Conservation (phyloP, 2,329 filamentous ascomycete genomes). For the Gnomoniopsis smithogilvyi region DNA sequence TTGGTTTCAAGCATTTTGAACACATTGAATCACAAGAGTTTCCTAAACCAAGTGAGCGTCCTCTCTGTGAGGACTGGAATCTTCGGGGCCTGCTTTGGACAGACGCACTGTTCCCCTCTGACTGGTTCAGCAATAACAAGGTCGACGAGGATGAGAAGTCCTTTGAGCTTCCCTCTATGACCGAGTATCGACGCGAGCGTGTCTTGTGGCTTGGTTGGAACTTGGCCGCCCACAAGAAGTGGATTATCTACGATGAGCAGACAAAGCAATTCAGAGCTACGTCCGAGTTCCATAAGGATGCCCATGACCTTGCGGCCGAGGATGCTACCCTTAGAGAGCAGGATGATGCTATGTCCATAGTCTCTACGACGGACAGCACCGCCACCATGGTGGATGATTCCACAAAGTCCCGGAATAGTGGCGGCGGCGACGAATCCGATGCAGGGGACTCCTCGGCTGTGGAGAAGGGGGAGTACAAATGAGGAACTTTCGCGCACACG, state of each 20-base stretch:
- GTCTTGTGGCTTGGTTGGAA: conserved; percentile 55
- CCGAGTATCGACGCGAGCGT: conserved; percentile 53
- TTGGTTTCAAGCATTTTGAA: conserved; percentile 23
- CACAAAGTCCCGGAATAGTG: neutral
- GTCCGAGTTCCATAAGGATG: conserved; percentile 30
- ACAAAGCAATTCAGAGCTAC: conserved; percentile 37
- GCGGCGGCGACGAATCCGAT: neutral
- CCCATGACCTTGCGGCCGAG: neutral
- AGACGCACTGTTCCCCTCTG: conserved; percentile 53
- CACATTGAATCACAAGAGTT: conserved; percentile 43
- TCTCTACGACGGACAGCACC: conserved; percentile 6
- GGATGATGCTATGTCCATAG: neutral
- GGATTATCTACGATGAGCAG: conserved; percentile 41
- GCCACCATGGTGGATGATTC: neutral
- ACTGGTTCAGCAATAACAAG: conserved; percentile 56
- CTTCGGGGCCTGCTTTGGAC: conserved; percentile 62
- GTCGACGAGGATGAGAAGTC: conserved; percentile 67
- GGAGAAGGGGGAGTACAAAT: neutral
- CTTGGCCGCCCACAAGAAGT: conserved; percentile 40
- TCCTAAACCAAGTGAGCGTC: conserved; percentile 44
- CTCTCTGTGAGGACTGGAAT: conserved; percentile 67
- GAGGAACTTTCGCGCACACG: neutral
- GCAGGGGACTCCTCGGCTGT: neutral
- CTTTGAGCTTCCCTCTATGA: conserved; percentile 59
- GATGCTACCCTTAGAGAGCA: neutral